These are phyloP conservation scores for Neurospora discreta DNA, from an alignment of 495 filamentous ascomycete species.

Conservation along the genomic window DNA sequence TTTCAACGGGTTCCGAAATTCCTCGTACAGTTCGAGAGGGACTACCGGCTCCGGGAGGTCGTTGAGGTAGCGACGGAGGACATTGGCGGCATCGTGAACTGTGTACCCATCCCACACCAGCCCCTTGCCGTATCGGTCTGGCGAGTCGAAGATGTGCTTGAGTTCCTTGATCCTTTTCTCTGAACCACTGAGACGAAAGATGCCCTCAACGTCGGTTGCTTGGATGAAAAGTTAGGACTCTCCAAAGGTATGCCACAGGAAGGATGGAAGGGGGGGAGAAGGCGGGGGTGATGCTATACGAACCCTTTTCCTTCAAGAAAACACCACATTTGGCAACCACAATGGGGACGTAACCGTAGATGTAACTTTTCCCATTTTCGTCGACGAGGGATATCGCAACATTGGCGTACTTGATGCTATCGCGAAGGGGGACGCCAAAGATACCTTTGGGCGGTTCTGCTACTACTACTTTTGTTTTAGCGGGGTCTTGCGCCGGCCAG, in stretches of 20 bases:
- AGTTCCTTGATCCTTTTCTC: conserved; percentile 97
- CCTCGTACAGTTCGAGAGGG: conserved; percentile 84
- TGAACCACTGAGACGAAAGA: conserved; percentile 93
- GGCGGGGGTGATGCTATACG: conserved; percentile 14
- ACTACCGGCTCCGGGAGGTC: conserved; percentile 93
- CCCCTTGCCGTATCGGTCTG: conserved; percentile 93
- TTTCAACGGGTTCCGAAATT: conserved; percentile 75
- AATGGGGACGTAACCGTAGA: conserved; percentile 97
- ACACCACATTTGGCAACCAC: conserved; percentile 98
- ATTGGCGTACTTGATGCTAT: conserved; percentile 96
- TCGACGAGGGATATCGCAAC: conserved; percentile 95
- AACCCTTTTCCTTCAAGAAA: conserved; percentile 96
- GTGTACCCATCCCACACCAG: conserved; percentile 96
- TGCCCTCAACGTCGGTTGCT: conserved; percentile 96
- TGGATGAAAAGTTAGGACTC: conserved; percentile 2
- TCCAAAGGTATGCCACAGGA: conserved; percentile 12
- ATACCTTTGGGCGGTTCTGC: conserved; percentile 45
- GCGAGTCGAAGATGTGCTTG: conserved; percentile 82
- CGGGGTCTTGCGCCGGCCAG: conserved; percentile 1
- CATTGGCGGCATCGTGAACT: conserved; percentile 96
- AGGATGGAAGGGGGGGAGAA: background rate
- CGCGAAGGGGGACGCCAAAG: conserved; percentile 87
- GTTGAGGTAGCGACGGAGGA: conserved; percentile 89
- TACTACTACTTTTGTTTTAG: conserved; percentile 14
- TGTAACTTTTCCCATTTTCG: conserved; percentile 83